Evolutionary conservation across 2,329 filamentous ascomycete genomes (phyloP).

Genomic region (Sporothrix pseudoabietina): DNA sequence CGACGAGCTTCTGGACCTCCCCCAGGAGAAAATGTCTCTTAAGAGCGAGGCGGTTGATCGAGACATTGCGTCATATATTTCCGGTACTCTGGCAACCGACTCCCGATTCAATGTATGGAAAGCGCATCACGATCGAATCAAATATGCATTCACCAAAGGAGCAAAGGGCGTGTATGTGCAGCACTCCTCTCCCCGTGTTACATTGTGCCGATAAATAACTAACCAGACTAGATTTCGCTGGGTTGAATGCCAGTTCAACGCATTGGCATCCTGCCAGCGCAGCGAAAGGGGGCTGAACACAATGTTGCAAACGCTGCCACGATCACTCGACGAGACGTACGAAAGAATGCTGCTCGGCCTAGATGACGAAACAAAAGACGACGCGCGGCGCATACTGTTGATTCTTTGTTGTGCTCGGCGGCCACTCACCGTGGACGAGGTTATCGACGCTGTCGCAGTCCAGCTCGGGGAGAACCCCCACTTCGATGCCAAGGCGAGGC

Average conservation of each 20-base stretch:
- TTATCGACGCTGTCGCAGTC: background rate
- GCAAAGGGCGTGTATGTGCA: background rate
- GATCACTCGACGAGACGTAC: background rate
- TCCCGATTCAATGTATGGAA: background rate
- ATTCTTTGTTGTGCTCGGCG: background rate
- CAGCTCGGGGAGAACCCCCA: background rate
- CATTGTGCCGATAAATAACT: background rate
- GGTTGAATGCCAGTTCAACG: background rate
- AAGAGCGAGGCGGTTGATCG: background rate
- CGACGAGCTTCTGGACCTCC: background rate
- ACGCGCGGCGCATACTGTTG: background rate
- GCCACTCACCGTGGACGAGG: background rate
- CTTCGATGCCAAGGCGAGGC: background rate
- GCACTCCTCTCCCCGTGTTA: background rate
- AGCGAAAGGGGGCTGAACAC: background rate
- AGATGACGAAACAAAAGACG: background rate
- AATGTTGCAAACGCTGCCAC: background rate
- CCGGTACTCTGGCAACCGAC: background rate
- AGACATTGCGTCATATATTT: background rate
- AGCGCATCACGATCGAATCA: background rate
- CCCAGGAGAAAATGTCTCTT: background rate
- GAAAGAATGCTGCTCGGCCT: background rate
- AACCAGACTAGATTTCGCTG: background rate
- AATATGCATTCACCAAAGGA: background rate
- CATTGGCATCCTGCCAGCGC: background rate